Evolutionary conservation across 768 basidiomycete genomes (phyloP).

Genomic region (Hortiboletus campestris): DNA sequence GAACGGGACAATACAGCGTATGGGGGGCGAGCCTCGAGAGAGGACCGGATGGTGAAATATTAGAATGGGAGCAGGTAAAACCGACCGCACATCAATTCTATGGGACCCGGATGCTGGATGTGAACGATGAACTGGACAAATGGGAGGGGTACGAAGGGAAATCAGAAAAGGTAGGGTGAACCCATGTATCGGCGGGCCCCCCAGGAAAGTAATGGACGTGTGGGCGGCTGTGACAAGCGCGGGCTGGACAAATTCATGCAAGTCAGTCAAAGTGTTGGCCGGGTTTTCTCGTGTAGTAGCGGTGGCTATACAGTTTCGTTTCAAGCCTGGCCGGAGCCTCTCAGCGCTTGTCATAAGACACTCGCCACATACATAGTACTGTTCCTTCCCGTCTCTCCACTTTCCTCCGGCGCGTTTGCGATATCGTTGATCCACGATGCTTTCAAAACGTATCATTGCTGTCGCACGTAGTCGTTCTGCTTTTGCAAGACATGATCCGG

Average conservation of each 20-base stretch:
- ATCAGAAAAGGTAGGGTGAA: constrained; percentile 37
- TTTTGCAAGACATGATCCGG: constrained; percentile 35
- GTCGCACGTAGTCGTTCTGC: constrained; percentile 61
- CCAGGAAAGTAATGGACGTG: too few relatives aligned
- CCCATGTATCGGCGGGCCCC: neutral
- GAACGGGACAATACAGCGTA: constrained; percentile 49
- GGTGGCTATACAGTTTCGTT: constrained; percentile 17
- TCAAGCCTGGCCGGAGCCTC: neutral
- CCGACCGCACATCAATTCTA: constrained; percentile 68
- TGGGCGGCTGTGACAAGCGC: too few relatives aligned
- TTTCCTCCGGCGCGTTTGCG: neutral
- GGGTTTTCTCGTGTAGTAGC: constrained; percentile 10
- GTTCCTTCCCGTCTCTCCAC: neutral
- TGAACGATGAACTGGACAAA: constrained; percentile 56
- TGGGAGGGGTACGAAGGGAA: constrained; percentile 63
- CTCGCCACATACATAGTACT: too few relatives aligned
- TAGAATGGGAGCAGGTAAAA: constrained; percentile 52
- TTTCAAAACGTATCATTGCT: constrained; percentile 67
- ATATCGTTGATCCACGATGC: constrained; percentile 41
- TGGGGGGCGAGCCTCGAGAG: constrained; percentile 59
- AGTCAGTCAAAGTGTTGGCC: neutral
- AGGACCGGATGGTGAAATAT: constrained; percentile 47
- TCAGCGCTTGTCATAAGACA: neutral
- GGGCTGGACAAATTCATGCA: too few relatives aligned
- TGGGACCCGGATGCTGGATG: constrained; percentile 55